Evolutionary conservation across 495 filamentous ascomycete species (phyloP).

Genomic region (Talaromyces thailandensis): DNA sequence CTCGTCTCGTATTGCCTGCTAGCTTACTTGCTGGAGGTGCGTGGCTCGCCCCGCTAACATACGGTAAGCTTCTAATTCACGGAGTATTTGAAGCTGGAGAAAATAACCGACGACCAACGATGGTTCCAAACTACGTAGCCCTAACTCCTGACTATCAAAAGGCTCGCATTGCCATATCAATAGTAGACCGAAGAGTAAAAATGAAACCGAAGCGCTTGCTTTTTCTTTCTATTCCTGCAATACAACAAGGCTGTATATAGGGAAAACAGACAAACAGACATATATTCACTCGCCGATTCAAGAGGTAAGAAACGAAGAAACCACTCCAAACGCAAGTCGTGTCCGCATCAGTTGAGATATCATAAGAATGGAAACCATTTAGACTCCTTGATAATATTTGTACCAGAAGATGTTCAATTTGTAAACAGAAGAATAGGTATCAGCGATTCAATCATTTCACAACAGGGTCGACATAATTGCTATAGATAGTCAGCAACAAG

Average conservation of each 20-base stretch:
- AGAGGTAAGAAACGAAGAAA: background rate
- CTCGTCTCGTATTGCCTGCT: background rate
- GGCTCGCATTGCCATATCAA: background rate
- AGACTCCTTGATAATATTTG: background rate
- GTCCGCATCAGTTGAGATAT: constrained; percentile 2
- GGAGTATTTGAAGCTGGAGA: background rate
- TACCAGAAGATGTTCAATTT: background rate
- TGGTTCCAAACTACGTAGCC: background rate
- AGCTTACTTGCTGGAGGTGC: background rate
- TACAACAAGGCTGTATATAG: background rate
- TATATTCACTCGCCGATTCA: background rate
- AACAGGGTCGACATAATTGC: constrained; percentile 38
- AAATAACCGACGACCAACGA: background rate
- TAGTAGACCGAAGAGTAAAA: background rate
- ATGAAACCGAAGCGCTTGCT: background rate
- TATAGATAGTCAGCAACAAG: constrained; percentile 12
- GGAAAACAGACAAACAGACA: background rate
- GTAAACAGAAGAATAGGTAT: background rate
- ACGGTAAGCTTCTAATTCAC: background rate
- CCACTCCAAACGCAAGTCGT: background rate
- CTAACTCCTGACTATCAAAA: background rate
- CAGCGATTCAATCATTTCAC: background rate
- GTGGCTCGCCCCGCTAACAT: background rate
- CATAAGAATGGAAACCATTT: background rate
- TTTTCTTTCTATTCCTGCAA: background rate